Base-by-base conservation (phyloP, 352 stramenopile genomes). In the Pythium biforme region DNA sequence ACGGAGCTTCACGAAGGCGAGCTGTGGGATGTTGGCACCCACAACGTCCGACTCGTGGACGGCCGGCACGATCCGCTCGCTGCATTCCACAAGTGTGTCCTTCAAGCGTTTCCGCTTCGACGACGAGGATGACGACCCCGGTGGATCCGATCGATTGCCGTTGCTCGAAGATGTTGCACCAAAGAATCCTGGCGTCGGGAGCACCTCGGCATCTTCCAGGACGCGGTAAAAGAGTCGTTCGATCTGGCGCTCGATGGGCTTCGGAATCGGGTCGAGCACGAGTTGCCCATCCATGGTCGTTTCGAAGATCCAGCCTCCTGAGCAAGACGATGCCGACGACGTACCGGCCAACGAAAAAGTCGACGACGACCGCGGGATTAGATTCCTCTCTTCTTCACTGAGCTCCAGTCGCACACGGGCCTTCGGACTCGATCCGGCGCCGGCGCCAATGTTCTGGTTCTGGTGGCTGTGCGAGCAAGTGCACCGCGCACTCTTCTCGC, bases 281-380 rank as follows among this genome's bases (percentile, higher is more conserved):
- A 88, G 61, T 49, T 94, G 85, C 14, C 85, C 82, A 29, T 94
- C 85, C 85, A 94, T 94, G 4, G 85, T 94, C 7, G 76, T 86
- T 64, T 94, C 85, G 66, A 94, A 94, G 64, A 94, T 88, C 85
- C 85, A 94, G 14, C 85, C 85, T 4, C 82, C 82, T 34, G 84
- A 81, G 34, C 82, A 89, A 9, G 75, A 83, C 9, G 68, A 62
- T 22, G 68, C 58, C 4, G 67, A 66, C 14, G 59, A 53, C 14
- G 25, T 20, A 26, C 54, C 54, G 1, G 54, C 14, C 3, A 72
- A 26, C 14, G 65, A 72, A 5, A 47, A 64, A 7, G 65, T 50
- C 20, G 59, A 72, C 20, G 54, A 61, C n/a, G 65, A 62, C 12
- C 65, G 40, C 10, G 65, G 65, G 14, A 72, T 72, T 40, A 72